Percentiles rank a stretch among this genome's conserved stretches.
Conservation (phyloP, 495 filamentous ascomycete species). For the Aspergillus saccharolyticus region DNA sequence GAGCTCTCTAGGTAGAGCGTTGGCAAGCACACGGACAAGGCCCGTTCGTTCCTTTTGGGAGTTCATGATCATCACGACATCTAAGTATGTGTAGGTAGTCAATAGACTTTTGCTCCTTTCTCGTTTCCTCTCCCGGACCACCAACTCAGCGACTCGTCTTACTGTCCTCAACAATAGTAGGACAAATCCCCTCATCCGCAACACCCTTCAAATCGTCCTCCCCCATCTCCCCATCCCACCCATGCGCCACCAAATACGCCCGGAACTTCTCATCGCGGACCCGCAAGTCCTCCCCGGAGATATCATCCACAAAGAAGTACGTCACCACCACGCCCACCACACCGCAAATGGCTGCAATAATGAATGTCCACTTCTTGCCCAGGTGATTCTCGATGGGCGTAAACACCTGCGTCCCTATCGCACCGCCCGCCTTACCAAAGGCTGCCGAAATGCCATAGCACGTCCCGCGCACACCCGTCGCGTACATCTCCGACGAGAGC, state of each 20-base stretch:
- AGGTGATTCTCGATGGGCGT: neutral
- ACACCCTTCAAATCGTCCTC: neutral
- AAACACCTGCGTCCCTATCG: slow-evolving; percentile 3
- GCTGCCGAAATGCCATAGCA: neutral
- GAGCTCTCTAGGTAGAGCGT: too few relatives aligned
- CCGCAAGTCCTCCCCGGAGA: neutral
- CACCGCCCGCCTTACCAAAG: neutral
- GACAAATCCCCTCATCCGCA: neutral
- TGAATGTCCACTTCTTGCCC: slow-evolving; percentile 1
- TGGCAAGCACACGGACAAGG: too few relatives aligned
- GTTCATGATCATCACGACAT: neutral
- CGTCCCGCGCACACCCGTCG: neutral
- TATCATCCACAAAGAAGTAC: slow-evolving; percentile 1
- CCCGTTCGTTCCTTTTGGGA: too few relatives aligned
- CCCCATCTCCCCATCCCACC: neutral
- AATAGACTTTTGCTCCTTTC: neutral
- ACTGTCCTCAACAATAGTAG: neutral
- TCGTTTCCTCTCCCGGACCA: too few relatives aligned
- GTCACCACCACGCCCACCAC: neutral
- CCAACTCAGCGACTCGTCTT: neutral
- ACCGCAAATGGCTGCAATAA: slow-evolving; percentile 1
- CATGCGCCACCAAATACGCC: neutral
- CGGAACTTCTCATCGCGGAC: slow-evolving; percentile 1
- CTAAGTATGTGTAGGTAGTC: neutral
- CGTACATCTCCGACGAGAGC: neutral